Base-by-base conservation (phyloP, 148 eudicot species). In the Linanthus parryae region DNA sequence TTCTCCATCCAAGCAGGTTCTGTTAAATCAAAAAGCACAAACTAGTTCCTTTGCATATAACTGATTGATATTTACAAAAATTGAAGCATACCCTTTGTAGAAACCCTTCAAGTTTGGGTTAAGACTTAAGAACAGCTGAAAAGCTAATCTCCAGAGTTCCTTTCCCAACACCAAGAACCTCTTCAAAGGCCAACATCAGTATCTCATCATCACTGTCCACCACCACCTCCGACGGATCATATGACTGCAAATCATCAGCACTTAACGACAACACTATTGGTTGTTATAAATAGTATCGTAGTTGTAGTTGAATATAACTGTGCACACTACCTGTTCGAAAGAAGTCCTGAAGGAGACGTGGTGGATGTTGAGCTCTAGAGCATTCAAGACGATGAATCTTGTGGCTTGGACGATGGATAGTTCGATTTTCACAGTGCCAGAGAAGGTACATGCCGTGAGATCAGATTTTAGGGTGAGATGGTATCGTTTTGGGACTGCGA, bases 401-500 rank as follows among this genome's bases (percentile, higher is more conserved):
- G 76, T 71, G 15, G 26, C 18, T 19, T 51, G 41, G 8, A 71
- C 4, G 45, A 71, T 50, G 14, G 44, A 37, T 21, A 65, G 33
- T n/a, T 35, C 29, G 42, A 66, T 52, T 6, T 5, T 18, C 2
- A 71, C 71, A 13, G 56, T 18, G 9, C 71, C 71, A 20, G 76
- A 61, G 28, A 71, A 71, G 1, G 59, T 66, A 22, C 56, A 71
- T 1, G 28, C 43, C 2, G 39, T 29, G 8, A 71, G 71, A 30
- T 72, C 54, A 22, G 72, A 61, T 10, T 44, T 62, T 2, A 72
- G 72, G 27, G 57, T 30, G 56, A 67, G 55, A 19, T 52, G 57
- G 61, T 67, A 67, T 4, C 49, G 48, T 10, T 63, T 62, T 8
- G 77, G 77, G 21, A 62, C 25, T 21, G 77, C 72, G 43, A 72